Evolutionary conservation across 2,329 filamentous ascomycete genomes (phyloP).

Genomic region (Anisogramma anomala): DNA sequence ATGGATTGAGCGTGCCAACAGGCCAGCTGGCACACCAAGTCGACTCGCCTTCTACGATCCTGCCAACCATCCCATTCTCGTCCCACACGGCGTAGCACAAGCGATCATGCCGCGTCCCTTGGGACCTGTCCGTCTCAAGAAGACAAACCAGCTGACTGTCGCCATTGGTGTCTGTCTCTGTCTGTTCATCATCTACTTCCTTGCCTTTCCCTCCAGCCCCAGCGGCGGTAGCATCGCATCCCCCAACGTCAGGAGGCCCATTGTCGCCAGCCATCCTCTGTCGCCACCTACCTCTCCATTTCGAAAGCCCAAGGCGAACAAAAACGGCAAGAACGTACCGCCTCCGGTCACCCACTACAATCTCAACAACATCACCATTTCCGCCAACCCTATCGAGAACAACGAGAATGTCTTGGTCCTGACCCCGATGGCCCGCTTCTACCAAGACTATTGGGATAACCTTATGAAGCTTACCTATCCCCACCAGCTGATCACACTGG

Average conservation of each 20-base stretch:
- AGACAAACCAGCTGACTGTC: conserved; percentile 66
- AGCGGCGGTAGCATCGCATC: conserved; percentile 36
- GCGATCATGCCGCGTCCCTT: conserved; percentile 43
- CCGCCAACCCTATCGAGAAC: conserved; percentile 62
- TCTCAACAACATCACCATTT: conserved; percentile 87
- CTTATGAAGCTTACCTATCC: conserved; percentile 74
- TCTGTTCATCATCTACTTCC: conserved; percentile 58
- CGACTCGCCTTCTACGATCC: conserved; percentile 4
- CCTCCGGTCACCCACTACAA: conserved; percentile 88
- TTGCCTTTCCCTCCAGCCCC: conserved; percentile 42
- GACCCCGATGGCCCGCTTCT: conserved; percentile 87
- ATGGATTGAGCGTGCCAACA: conserved; percentile 9
- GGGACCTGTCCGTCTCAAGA: conserved; percentile 61
- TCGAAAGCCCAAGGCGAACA: conserved; percentile 47
- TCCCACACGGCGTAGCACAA: conserved; percentile 9
- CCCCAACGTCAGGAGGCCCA: conserved; percentile 29
- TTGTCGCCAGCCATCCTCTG: conserved; percentile 54
- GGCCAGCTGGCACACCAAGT: conserved; percentile 10
- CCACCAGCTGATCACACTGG: conserved; percentile 86
- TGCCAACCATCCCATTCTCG: not conserved
- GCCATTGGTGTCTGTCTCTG: conserved; percentile 59
- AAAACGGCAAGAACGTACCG: conserved; percentile 45
- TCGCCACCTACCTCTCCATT: conserved; percentile 66
- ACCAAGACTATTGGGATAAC: conserved; percentile 92
- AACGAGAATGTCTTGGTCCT: conserved; percentile 81